Evolutionary conservation across 2,329 filamentous ascomycete species (phyloP), one percentile per base, ranked within the genome.

Genomic region (Delphinella strobiligena): DNA sequence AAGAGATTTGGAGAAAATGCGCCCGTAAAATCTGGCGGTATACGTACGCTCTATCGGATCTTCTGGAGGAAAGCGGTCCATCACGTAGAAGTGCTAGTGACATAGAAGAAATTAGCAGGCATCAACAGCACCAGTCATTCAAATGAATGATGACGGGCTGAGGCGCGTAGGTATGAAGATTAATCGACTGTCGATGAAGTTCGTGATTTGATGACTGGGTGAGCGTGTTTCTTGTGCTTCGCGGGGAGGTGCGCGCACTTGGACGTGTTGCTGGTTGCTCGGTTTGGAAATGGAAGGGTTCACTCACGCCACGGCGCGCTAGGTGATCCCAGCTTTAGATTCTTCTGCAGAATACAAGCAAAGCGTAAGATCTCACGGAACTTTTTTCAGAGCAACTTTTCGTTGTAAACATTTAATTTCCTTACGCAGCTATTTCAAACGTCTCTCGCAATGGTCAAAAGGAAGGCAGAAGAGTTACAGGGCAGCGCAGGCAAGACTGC

Each of bases 51-150:
- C 62, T 55, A 53, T 64, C 61, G 54, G 60, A 59, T 54, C 54
- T 54, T 53, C 61, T 62, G 54, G 55, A 55, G 51, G 50, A 49
- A 49, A 56, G 49, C 50, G 53, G 51, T 49, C 54, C 60, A 59
- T 62, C 57, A 55, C 61, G 60, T 51, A 60, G 52, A 49, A 55
- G 56, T 56, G 63, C 60, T 56, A 66, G 54, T 57, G 64, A 68
- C 66, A 69, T 69, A 61, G 62, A 63, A 51, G 48, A 51, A 52
- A 48, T 27, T 51, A 52, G 50, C 44, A 52, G 48, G 55, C 49
- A 52, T 51, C 58, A 59, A 57, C 62, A 56, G 63, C 64, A 67
- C 67, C 64, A 61, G 65, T 64, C 60, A 59, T 62, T 59, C 59
- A 48, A 36, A 16, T 27, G 46, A 49, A 53, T 49, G 34, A 41